Evolutionary conservation across 2,329 filamentous ascomycete species (phyloP), one percentile per base, ranked within the genome.

Genomic region (Cryphonectria japonica): DNA sequence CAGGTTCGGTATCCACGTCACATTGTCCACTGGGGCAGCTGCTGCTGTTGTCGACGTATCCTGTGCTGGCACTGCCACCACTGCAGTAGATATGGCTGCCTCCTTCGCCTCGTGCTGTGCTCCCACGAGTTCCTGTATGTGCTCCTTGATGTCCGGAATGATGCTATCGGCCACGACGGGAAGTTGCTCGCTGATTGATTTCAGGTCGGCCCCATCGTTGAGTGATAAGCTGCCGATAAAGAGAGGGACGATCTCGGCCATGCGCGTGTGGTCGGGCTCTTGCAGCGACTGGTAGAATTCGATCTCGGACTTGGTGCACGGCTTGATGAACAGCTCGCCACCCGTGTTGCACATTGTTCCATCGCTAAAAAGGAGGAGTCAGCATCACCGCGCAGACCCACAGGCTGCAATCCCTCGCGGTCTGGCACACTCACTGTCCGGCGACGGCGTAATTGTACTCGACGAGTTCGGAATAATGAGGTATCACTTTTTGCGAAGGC

Each of bases 241-340:
- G 6, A 89, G 86, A 62, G 96, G 95, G 86, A 98, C 95, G 76
- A 95, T 88, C 34, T 91, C 88, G 66, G 90, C 88, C 77, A 98
- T 93, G 1, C 91, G 89, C 41, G 90, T 88, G 78, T 97, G 92
- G 32, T 86, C 82, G 46, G 87, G 81, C 67, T 81, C 80, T 39
- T 90, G 91, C 41, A 73, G 50, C 54, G 89, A 88, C 79, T 97
- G 89, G 85, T 99, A 99, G 81, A 99, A 99, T 61, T 90, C 87
- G 76, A 98, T 89, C 83, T 99, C 96, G 74, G 90, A 86, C 73
- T 89, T 83, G 0, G 93, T 97, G 81, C 95, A 98, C 26, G 96
- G 96, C 82, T 99, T 99, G 79, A 98, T 93, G 79, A 99, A 93
- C 46, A 98, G 85, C 74, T 92, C 89, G 79, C 96, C 96, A 68